Evolutionary conservation across 1,284 basidiomycete species (phyloP), one percentile per base, ranked within the genome.

Genomic region (Lentinula novae-zelandiae): DNA sequence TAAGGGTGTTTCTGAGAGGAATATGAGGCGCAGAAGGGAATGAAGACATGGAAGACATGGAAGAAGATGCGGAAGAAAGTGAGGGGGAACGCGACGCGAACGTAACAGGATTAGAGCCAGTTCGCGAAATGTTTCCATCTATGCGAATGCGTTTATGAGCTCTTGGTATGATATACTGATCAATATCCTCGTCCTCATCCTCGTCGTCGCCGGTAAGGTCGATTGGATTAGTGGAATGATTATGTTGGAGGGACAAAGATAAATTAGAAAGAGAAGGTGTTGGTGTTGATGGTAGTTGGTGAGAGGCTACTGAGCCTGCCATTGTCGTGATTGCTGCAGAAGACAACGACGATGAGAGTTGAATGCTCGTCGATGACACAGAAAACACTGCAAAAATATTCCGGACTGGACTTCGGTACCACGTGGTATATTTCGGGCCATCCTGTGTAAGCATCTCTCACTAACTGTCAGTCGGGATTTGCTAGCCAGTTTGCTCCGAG

Each of bases 151-250:
- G 79, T 69, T 79, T 81, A 63, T 68, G 63, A 60, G 65, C 71
- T 69, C 74, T 68, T 39, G 69, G 65, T 44, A 72, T 65, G 57
- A 65, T 60, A 64, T 69, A 69, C 54, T 69, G 64, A 50, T 67
- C 58, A 57, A 42, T 22, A 33, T 54, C 67, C 63, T 73, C 70
- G 64, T 79, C 78, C 69, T 84, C 84, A 70, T 85, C 84, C 57
- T 38, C 36, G 36, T 38, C 44, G 44, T 46, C 44, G 17, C 75
- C 72, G n/a, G 85, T 87, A 63, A 87, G 76, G 75, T 87, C 85
- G 66, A 86, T 87, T 65, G 77, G 79, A 62, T 78, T 75, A 42
- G 53, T 61, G 31, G 60, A 49, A 22, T 39, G 53, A 50, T 51
- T 60, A 60, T 60, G 60, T 52, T 60, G 65, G 8, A 64, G 42